Base-by-base conservation (phyloP, 2,329 filamentous ascomycete genomes). In the Xylariales sp. region DNA sequence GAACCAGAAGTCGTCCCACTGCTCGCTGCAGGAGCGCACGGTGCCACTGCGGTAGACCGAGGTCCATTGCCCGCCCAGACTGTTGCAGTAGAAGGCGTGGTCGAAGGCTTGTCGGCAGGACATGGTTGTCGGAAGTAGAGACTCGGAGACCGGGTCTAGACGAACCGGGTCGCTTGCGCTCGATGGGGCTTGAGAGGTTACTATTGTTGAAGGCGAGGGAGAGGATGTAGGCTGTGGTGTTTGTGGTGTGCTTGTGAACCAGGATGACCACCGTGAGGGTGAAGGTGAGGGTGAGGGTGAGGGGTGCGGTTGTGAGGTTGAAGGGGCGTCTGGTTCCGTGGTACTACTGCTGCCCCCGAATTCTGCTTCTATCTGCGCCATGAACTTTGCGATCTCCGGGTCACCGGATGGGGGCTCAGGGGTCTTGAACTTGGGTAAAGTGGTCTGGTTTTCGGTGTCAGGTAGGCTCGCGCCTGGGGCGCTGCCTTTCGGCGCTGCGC, bases 1-100 rank as follows among this genome's bases (percentile, higher is more conserved):
- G 82, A 97, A 95, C 92, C 94, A 97, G 81, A 97, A 98, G 80
- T 97, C 93, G 69, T 91, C 87, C 94, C 95, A 97, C 70, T 94
- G 90, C 72, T 97, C 91, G 69, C 85, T 88, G 84, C 96, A 99
- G 3, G 87, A 86, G 52, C 91, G 88, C 75, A 97, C 83, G 49
- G 85, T 83, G 69, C 96, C 96, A 77, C 93, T 91, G 46, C 96
- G 91, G 84, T 98, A 99, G 45, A 98, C 87, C 75, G 93, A 90
- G 75, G 92, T 94, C 85, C 94, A 97, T 79, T 98, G 94, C 0
- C 95, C 94, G 61, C 93, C 94, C 8, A 97, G 85, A 0, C 91
- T 93, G 78, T 96, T 93, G 86, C 96, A 99, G 84, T 95, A 93
- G 87, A 95, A 97, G 67, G 95, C 94, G 71, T 89, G 87, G 83